Evolutionary conservation across 139 green algal species (phyloP), one percentile per base, ranked within the genome.

Genomic region (Chlamydomonas schloesseri): DNA sequence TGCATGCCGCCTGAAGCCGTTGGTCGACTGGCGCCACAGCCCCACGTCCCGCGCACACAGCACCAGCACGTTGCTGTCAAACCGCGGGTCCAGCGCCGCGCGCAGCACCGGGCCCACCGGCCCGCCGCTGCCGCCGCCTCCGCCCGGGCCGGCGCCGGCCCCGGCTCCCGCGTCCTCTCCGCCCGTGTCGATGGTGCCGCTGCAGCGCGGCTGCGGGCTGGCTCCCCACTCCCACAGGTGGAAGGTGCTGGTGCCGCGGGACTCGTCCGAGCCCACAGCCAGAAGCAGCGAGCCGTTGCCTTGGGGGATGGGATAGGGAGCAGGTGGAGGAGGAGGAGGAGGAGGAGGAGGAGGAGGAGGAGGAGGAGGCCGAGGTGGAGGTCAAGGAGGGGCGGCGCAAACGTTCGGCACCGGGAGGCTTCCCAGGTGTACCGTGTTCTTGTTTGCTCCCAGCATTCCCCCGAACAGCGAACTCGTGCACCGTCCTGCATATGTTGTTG

Each of bases 151-250:
- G 55, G 8, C 42, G 42, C 42, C n/a, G n/a, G n/a, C n/a, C n/a
- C n/a, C n/a, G n/a, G n/a, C n/a, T n/a, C n/a, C n/a, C n/a, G n/a
- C n/a, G n/a, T n/a, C 62, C 36, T 47, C 9, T 31, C 73, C 77
- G 36, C 77, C 62, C 9, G n/a, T 42, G 21, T 50, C 55, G 28
- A 84, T 28, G 17, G 67, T 78, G 26, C 73, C 83, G 55, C 74
- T 81, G 70, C 17, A 29, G 37, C 17, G 15, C 3, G 84, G 84
- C 73, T 82, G 67, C 23, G 42, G 42, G 14, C 47, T 71, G 37
- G 65, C 55, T 13, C 13, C 42, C 80, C 80, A 87, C 20, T 90
- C 87, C 87, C 87, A 90, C 73, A 90, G 64, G 53, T 90, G 87
- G 80, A 90, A 90, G 53, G 69, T 85, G 72, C 36, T 74, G 34